Percentiles rank a stretch among this genome's conserved stretches.
These are phyloP conservation scores for Colletotrichum australisinense DNA, from an alignment of 2,329 filamentous ascomycete species.

Conservation along the genomic window DNA sequence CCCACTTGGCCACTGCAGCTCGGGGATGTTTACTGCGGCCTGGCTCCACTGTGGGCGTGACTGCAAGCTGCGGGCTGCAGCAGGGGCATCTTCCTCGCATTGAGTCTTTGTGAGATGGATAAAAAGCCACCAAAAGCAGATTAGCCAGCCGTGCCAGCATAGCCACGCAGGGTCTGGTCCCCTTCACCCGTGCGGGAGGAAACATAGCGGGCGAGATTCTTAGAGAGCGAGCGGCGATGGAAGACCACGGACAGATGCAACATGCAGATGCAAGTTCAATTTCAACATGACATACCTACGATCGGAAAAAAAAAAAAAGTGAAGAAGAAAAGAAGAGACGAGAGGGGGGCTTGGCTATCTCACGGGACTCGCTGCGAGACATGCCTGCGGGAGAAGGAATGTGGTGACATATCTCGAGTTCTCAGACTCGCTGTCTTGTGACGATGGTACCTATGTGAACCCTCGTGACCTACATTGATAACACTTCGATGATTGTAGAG, in stretches of 20 bases:
- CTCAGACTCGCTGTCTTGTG: slow-evolving; percentile 18
- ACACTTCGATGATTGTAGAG: background rate
- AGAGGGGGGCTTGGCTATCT: slow-evolving; percentile 10
- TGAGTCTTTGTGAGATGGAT: background rate
- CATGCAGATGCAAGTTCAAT: slow-evolving; percentile 23
- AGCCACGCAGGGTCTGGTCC: slow-evolving; percentile 36
- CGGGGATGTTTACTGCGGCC: slow-evolving; percentile 13
- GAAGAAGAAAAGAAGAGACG: slow-evolving; percentile 15
- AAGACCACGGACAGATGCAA: background rate
- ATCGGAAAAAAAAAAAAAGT: background rate
- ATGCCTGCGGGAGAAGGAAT: slow-evolving; percentile 8
- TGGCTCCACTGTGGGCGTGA: slow-evolving; percentile 21
- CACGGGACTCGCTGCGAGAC: slow-evolving; percentile 28
- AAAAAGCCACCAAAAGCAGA: background rate
- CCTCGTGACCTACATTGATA: slow-evolving; percentile 4
- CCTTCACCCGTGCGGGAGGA: slow-evolving; percentile 30
- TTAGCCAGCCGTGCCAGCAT: slow-evolving; percentile 23
- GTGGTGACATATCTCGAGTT: background rate
- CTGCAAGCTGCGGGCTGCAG: slow-evolving; percentile 1
- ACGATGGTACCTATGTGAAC: background rate
- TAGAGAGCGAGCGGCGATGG: background rate
- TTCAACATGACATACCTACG: background rate
- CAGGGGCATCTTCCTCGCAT: slow-evolving; percentile 13
- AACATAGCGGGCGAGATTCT: slow-evolving; percentile 3
- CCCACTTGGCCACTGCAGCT: slow-evolving; percentile 4